Evolutionary conservation across 2,329 filamentous ascomycete genomes (phyloP).

Genomic region (Helotiales sp.): DNA sequence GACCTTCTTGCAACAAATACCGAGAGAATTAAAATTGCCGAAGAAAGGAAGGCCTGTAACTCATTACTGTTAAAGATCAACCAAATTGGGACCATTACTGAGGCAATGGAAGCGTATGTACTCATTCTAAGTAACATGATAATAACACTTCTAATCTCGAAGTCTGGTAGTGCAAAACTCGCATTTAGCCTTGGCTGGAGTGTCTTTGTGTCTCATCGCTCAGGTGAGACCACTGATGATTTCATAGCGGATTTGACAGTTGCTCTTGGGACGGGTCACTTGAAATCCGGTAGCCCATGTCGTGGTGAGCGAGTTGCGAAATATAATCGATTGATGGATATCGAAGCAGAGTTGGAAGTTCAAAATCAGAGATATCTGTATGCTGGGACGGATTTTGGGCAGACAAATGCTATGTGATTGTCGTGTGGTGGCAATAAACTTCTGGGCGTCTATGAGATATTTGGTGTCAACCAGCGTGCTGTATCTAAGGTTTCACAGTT

Average conservation of each 20-base stretch:
- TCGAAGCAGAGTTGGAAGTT: constrained; percentile 37
- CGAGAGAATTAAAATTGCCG: constrained; percentile 36
- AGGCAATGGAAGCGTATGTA: constrained; percentile 41
- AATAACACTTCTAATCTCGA: background rate
- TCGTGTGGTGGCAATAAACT: too few species aligned
- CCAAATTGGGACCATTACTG: constrained; percentile 43
- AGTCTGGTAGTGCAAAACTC: constrained; percentile 11
- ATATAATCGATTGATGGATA: constrained; percentile 46
- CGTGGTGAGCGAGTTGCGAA: constrained; percentile 44
- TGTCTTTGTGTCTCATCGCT: constrained; percentile 45
- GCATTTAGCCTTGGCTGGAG: constrained; percentile 35
- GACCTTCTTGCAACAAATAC: constrained; percentile 43
- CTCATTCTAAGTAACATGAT: background rate
- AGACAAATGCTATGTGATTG: too few species aligned
- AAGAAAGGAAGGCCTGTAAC: constrained; percentile 41
- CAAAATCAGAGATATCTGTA: constrained; percentile 28
- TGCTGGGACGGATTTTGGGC: constrained; percentile 34
- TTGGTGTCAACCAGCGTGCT: too few species aligned
- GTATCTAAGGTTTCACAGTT: too few species aligned
- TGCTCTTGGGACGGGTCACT: constrained; percentile 39
- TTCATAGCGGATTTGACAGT: constrained; percentile 45
- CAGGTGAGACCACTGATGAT: constrained; percentile 44
- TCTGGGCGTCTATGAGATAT: too few species aligned
- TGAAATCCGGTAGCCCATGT: constrained; percentile 43
- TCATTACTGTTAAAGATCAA: constrained; percentile 44